Evolutionary conservation across 2,329 filamentous ascomycete species (phyloP).

Genomic region (Rutstroemia sp.): DNA sequence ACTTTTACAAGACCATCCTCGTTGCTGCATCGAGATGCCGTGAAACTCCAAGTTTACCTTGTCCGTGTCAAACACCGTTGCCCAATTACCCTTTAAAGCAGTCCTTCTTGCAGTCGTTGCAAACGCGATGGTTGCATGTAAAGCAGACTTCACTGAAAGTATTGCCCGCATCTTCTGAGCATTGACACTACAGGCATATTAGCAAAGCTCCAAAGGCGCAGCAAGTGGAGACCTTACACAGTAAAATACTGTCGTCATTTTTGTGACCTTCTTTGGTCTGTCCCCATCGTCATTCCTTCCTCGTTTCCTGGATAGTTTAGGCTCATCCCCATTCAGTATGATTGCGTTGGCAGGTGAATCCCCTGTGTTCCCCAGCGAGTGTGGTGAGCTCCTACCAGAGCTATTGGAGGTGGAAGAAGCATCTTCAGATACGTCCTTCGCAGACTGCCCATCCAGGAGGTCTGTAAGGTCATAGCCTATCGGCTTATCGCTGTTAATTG

Average conservation of each 20-base stretch:
- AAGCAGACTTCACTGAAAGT: slow-evolving; percentile 14
- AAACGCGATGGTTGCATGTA: slow-evolving; percentile 14
- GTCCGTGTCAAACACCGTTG: neutral
- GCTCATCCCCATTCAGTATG: neutral
- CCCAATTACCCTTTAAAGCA: neutral
- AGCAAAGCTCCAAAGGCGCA: neutral
- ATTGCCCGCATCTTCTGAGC: slow-evolving; percentile 14
- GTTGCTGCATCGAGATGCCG: neutral
- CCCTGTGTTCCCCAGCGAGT: slow-evolving; percentile 1
- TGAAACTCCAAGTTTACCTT: neutral
- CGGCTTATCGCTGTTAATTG: slow-evolving; percentile 20
- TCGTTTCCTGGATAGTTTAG: slow-evolving; percentile 6
- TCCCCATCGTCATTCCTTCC: slow-evolving; percentile 6
- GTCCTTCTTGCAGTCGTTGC: slow-evolving; percentile 10
- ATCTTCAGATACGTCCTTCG: neutral
- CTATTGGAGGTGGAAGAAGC: slow-evolving; percentile 1
- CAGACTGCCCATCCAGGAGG: neutral
- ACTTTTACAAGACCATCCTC: slow-evolving; percentile 1
- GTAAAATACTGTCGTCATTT: slow-evolving; percentile 9
- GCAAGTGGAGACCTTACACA: slow-evolving; percentile 15
- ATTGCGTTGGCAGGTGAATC: slow-evolving; percentile 10
- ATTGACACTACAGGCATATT: slow-evolving; percentile 18
- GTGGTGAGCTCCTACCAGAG: slow-evolving; percentile 3
- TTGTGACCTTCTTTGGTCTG: slow-evolving; percentile 7
- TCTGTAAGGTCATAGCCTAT: slow-evolving; percentile 12